A percentile compares a stretch with the other conserved stretches of the same genome.
Conservation (phyloP, 192 early-diverging fungal genomes). For the Podila clonocystis region DNA sequence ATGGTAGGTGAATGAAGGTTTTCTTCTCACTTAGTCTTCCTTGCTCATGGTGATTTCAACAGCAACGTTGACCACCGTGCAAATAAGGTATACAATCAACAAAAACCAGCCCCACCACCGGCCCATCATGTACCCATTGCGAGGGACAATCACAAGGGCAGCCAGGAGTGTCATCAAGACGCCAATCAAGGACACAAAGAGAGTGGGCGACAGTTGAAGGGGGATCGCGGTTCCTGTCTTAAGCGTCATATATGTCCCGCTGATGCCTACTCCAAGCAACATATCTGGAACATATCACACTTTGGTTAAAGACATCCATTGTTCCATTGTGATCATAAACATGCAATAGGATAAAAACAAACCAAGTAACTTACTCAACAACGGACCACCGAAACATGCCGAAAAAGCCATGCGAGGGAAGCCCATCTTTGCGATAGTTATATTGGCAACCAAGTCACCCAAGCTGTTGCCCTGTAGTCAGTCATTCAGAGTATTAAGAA, state of each 20-base stretch:
- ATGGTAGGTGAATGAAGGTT: not conserved
- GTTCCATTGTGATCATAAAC: not conserved
- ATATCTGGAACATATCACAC: constrained; percentile 60
- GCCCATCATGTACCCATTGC: constrained; percentile 71
- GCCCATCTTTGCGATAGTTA: constrained; percentile 91
- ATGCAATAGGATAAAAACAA: not conserved
- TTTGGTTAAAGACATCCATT: too few species aligned
- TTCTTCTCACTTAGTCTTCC: not conserved
- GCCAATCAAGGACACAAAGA: constrained; percentile 75
- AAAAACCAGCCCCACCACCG: constrained; percentile 65
- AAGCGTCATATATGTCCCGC: constrained; percentile 68
- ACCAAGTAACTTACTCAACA: constrained; percentile 72
- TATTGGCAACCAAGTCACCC: constrained; percentile 93
- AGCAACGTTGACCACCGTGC: constrained; percentile 69
- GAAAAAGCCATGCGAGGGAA: constrained; percentile 95
- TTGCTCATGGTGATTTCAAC: constrained; percentile 54
- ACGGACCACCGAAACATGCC: constrained; percentile 93
- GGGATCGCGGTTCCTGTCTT: constrained; percentile 60
- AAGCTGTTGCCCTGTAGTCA: constrained; percentile 75
- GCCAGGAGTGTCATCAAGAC: constrained; percentile 69
- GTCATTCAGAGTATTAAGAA: not conserved
- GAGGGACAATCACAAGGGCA: constrained; percentile 68
- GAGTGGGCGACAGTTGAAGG: constrained; percentile 70
- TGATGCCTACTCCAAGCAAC: constrained; percentile 85
- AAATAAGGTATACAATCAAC: constrained; percentile 66